Conservation (phyloP, 768 basidiomycete genomes). For the Hirschioporus abietinus region DNA sequence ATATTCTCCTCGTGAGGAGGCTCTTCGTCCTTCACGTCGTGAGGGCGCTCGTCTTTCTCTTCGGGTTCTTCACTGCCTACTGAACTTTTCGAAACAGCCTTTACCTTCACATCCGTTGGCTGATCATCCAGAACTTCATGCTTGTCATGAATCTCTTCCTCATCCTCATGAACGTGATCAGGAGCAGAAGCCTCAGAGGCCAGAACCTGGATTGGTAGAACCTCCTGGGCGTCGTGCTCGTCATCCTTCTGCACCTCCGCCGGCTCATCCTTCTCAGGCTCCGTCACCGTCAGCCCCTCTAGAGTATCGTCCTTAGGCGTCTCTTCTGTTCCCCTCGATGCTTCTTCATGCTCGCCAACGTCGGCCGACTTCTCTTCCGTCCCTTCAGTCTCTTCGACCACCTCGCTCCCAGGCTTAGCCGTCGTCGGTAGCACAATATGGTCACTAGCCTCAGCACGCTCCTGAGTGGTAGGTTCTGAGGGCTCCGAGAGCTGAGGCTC, state of each 20-base stretch:
- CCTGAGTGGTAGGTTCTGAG: not conserved
- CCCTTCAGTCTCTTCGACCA: not conserved
- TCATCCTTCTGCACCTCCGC: conserved; percentile 3
- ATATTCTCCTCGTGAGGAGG: conserved; percentile 1
- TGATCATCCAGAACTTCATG: not conserved
- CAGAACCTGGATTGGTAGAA: not conserved
- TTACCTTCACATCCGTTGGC: not conserved
- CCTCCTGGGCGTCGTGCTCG: not conserved
- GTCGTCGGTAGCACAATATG: not conserved
- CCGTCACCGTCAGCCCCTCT: not conserved
- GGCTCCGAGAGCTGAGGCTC: not conserved
- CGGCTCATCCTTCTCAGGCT: not conserved
- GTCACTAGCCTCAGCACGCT: not conserved
- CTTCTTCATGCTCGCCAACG: not conserved
- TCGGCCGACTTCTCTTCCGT: not conserved
- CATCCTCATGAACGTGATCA: not conserved
- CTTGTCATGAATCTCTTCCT: conserved; percentile 7
- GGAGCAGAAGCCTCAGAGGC: not conserved
- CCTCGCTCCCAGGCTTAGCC: conserved; percentile 1
- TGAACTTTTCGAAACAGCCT: not conserved
- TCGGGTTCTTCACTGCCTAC: conserved; percentile 4
- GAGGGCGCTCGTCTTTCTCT: not conserved
- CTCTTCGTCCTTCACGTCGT: conserved; percentile 9
- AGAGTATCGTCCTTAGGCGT: not conserved
- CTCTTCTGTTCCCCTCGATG: too few relatives aligned